Base-by-base conservation (phyloP, 2,329 filamentous ascomycete genomes). In the Colletotrichum shisoi region DNA sequence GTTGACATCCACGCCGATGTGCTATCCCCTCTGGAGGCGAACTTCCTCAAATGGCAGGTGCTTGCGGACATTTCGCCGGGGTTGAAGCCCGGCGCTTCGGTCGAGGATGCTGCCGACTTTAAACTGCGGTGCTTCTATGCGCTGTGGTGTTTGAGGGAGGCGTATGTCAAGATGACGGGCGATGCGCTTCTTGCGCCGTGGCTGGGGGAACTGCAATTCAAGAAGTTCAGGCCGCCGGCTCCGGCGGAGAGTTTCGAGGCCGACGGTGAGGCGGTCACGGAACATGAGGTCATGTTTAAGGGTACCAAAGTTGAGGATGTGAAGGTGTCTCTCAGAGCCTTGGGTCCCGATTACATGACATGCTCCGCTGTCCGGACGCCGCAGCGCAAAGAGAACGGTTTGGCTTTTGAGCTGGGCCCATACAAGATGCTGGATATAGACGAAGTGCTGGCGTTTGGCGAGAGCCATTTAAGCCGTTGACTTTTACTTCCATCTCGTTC, bases 131-230 rank as follows among this genome's bases (percentile, higher is more conserved):
- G 85, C 60, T 94, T 94, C 74, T 94, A 93, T 75, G 85, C 90
- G 1, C 86, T 91, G 67, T 94, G 91, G 89, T 92, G 89, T 75
- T 84, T 92, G 76, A 88, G 92, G 72, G 91, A 94, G 79, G 89
- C 91, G 0, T 94, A 92, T 75, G 88, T 94, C 77, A 94, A 94
- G 84, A 88, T 94, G 80, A 91, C 90, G 37, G 91, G 91, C 31
- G 90, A 94, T 72, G 91, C 90, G 0, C 81, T 94, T 65, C 81
- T 93, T 9, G 91, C 91, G 0, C 81, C 82, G 4, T 94, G 91
- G 91, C 81, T 94, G 56, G 80, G 80, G 57, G 85, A 90, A 57
- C 79, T 94, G 9, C 89, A 93, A 72, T 92, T 94, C 74, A 80
- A 82, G 65, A 79, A 82, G 56, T 90, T 92, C 59, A 79, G 81